Evolutionary conservation across 2,329 filamentous ascomycete genomes (phyloP), one percentile per base, ranked within the genome.

Genomic region (Botrytis hyacinthi): DNA sequence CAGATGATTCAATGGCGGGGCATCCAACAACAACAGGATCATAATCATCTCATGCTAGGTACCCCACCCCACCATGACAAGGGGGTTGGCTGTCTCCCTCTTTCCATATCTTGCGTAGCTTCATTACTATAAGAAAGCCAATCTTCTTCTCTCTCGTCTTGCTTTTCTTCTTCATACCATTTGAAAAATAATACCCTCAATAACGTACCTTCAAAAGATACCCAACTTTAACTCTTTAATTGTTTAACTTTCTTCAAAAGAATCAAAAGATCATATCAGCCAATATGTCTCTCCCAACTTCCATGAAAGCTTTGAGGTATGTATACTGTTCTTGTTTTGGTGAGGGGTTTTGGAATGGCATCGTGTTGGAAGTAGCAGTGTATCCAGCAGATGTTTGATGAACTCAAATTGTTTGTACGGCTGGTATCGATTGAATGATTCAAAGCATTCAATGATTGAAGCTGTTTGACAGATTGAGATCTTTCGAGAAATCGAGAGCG

Each of bases 291-390:
- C 83, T 89, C 32, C 76, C 76, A 62, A 75, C 73, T 81, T 83
- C 85, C 76, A 89, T 79, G 78, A 90, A 90, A 83, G 89, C 89
- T 82, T 86, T 90, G 81, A 84, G 86, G 88, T 88, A 82, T 78
- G 69, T 85, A 81, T 73, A 74, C 72, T 57, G 72, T 71, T 32
- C 42, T 66, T 68, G 71, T 59, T 60, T 63, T 46, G 18, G 29
- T 42, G 22, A 16, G 46, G 35, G 29, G 35, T 16, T 66, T 51
- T 51, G 32, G 32, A 44, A 32, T n/a, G 26, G 44, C 44, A 32
- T 37, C 63, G 46, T 61, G 12, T 26, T 37, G 35, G n/a, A 29
- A 57, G 51, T 9, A n/a, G 14, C 12, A 48, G 32, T 48, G 63
- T 66, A n/a, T 37, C 44, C 16, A 35, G 44, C 12, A 66, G 51